Evolutionary conservation across 1,284 basidiomycete genomes (phyloP).

Genomic region (Cryptococcus floricola): DNA sequence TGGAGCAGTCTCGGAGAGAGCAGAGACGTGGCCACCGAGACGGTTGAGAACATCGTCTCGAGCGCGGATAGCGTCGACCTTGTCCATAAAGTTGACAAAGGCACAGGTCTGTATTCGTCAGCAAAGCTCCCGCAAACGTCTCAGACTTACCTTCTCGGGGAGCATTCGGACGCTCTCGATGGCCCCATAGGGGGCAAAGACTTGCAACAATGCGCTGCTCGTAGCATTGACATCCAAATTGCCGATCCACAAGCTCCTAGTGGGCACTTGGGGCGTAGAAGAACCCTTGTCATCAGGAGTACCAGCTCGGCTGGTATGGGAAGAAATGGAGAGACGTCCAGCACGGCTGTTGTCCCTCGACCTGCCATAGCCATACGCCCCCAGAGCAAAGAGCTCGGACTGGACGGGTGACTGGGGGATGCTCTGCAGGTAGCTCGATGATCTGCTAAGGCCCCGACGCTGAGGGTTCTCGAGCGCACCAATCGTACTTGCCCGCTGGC

Average conservation of each 20-base stretch:
- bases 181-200: slow-evolving; percentile 92
- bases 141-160: slow-evolving; percentile 78
- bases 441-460: slow-evolving; percentile 35
- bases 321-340: slow-evolving; percentile 39
- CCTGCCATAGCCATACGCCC: slow-evolving; percentile 30
- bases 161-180: slow-evolving; percentile 91
- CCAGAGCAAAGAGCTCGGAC: slow-evolving; percentile 11
- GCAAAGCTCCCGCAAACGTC: not conserved
- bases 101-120: slow-evolving; percentile 73
- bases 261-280: slow-evolving; percentile 68
- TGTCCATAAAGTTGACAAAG: slow-evolving; percentile 97
- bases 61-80: slow-evolving; percentile 87
- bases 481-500: slow-evolving; percentile 86
- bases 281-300: slow-evolving; percentile 40
- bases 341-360: slow-evolving; percentile 31
- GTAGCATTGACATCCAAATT: slow-evolving; percentile 90
- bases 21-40: slow-evolving; percentile 80
- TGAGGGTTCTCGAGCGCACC: slow-evolving; percentile 65
- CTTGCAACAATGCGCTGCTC: slow-evolving; percentile 87
- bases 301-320: slow-evolving; percentile 37
- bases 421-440: slow-evolving; percentile 54
- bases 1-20: slow-evolving; percentile 85
- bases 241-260: slow-evolving; percentile 94
- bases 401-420: slow-evolving; percentile 43
- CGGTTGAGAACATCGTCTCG: slow-evolving; percentile 95